Evolutionary conservation across 805 yeast species (phyloP).

Genomic region (Starmerella vitae): DNA sequence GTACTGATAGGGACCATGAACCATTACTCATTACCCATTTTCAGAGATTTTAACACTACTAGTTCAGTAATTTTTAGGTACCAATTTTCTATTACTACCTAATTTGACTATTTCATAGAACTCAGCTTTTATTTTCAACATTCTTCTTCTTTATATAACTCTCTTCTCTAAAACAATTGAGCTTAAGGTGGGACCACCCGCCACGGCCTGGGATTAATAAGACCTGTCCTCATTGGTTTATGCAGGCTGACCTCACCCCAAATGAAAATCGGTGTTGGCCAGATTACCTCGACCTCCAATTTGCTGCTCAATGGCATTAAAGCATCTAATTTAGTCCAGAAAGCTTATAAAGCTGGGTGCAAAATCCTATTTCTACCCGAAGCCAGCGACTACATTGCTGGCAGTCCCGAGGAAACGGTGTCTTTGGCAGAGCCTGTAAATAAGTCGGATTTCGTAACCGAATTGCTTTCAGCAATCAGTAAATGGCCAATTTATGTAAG

Average conservation of each 20-base stretch:
- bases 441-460: constrained; percentile 32
- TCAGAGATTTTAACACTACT: too few species aligned
- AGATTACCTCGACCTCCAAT: constrained; percentile 60
- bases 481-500: constrained; percentile 42
- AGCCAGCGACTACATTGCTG: constrained; percentile 78
- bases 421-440: constrained; percentile 39
- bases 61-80: too few species aligned
- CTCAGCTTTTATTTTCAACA: too few species aligned
- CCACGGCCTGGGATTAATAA: too few species aligned
- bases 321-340: constrained; percentile 46
- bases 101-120: too few species aligned
- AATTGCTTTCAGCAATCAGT: constrained; percentile 36
- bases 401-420: constrained; percentile 51
- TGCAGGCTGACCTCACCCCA: neutral
- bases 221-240: too few species aligned
- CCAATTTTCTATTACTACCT: too few species aligned
- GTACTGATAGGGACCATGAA: too few species aligned
- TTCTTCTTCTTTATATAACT: too few species aligned
- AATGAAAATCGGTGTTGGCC: constrained; percentile 39
- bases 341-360: constrained; percentile 50
- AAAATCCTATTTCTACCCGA: constrained; percentile 77
- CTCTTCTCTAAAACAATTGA: too few species aligned
- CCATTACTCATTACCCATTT: too few species aligned
- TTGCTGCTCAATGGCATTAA: constrained; percentile 44
- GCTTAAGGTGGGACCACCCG: too few species aligned